phyloP scores from a whole-genome alignment of 2,329 filamentous ascomycete genomes.

The Berkeleyomyces basicola region DNA sequence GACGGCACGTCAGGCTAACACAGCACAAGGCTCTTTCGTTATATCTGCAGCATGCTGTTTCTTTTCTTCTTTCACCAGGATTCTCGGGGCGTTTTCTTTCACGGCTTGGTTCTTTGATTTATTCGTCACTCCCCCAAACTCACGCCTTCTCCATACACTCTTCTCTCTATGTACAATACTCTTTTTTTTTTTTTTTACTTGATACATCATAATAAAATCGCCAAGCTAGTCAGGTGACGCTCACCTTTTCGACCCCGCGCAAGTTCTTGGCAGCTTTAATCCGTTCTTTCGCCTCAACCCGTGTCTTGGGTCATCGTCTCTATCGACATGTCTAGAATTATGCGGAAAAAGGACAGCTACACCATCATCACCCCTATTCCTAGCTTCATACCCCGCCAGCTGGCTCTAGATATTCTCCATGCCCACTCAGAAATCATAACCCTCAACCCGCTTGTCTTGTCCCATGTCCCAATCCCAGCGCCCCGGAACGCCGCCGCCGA shows the following conservation, averaged over 20 bases:
- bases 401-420: slow-evolving; percentile 57
- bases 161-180: neutral
- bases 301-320: neutral
- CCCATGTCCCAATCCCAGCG: slow-evolving; percentile 45
- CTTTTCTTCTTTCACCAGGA: neutral
- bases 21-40: neutral
- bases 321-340: slow-evolving; percentile 22
- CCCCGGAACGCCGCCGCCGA: slow-evolving; percentile 51
- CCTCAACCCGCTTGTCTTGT: slow-evolving; percentile 50
- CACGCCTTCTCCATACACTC: neutral
- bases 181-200: neutral
- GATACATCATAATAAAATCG: neutral
- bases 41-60: neutral
- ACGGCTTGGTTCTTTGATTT: neutral
- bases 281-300: neutral
- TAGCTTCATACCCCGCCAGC: slow-evolving; percentile 51
- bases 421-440: slow-evolving; percentile 55
- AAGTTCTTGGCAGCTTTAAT: neutral
- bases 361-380: slow-evolving; percentile 56
- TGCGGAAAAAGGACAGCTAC: slow-evolving; percentile 47
- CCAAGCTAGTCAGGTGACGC: neutral
- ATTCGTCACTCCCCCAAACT: neutral
- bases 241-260: neutral
- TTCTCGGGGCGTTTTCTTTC: neutral
- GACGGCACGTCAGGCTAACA: neutral